Conservation (phyloP, 768 basidiomycete species). For the Amanita rimosa region DNA sequence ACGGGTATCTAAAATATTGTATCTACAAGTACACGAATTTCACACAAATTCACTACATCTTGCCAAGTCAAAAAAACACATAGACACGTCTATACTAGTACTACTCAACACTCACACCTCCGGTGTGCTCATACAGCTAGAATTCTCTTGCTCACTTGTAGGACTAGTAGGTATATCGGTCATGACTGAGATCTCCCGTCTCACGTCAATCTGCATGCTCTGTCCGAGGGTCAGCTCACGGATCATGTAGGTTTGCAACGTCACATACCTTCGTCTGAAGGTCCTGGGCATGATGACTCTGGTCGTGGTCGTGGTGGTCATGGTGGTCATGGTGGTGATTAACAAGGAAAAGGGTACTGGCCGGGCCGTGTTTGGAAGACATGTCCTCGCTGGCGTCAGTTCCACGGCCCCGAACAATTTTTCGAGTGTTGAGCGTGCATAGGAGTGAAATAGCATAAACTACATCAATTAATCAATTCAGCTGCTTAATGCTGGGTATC, state of each 20-base stretch:
- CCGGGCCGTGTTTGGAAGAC: constrained; percentile 9
- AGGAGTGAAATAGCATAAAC: constrained; percentile 32
- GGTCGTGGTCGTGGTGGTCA: constrained; percentile 12
- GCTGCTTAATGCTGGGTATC: not conserved
- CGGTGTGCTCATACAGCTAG: not conserved
- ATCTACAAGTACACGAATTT: not conserved
- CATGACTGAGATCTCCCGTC: constrained; percentile 19
- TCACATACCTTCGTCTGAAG: constrained; percentile 4
- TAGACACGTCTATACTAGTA: not conserved
- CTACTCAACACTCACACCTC: not conserved
- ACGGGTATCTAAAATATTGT: too few relatives aligned
- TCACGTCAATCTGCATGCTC: constrained; percentile 22
- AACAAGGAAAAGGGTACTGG: constrained; percentile 15
- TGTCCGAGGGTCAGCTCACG: constrained; percentile 3
- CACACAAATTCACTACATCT: not conserved
- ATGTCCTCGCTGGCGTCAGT: constrained; percentile 27
- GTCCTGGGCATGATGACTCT: constrained; percentile 2
- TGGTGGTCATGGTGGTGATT: constrained; percentile 12
- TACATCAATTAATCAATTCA: constrained; percentile 5
- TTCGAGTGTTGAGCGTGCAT: constrained; percentile 45
- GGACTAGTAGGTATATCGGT: constrained; percentile 12
- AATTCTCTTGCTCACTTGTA: not conserved
- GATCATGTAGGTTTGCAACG: not conserved
- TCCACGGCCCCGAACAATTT: constrained; percentile 36
- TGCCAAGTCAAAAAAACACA: not conserved